phyloP scores from a whole-genome alignment of 1,284 basidiomycete genomes.

The Chalciporus sp. region DNA sequence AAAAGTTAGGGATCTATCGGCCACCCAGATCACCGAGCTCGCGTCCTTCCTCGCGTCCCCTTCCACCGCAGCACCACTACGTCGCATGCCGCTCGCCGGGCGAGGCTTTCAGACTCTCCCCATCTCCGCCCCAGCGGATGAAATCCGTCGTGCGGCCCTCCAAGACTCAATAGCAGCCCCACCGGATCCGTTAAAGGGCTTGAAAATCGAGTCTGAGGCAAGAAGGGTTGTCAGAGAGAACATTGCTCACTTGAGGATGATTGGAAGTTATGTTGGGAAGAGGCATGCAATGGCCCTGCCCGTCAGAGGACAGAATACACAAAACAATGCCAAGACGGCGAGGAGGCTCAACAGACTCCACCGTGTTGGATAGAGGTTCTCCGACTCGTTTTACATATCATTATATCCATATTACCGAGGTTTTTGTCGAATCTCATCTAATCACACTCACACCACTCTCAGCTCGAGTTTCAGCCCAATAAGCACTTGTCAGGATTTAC shows the following conservation, averaged over 20 bases:
- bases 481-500: slow-evolving; percentile 1
- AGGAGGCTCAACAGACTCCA: slow-evolving; percentile 79
- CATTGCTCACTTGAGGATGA: slow-evolving; percentile 87
- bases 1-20: slow-evolving; percentile 75
- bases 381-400: slow-evolving; percentile 13
- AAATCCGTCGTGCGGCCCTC: slow-evolving; percentile 37
- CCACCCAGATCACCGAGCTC: slow-evolving; percentile 80
- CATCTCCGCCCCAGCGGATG: slow-evolving; percentile 44
- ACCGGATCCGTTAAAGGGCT: slow-evolving; percentile 63
- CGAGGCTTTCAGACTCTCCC: slow-evolving; percentile 51
- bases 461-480: slow-evolving; percentile 5
- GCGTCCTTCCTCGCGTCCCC: slow-evolving; percentile 90
- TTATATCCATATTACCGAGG: slow-evolving; percentile 9
- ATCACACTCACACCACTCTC: not conserved
- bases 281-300: slow-evolving; percentile 88
- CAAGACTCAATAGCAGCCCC: slow-evolving; percentile 27
- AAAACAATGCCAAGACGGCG: slow-evolving; percentile 84
- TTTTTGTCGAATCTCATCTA: slow-evolving; percentile 1
- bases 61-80: slow-evolving; percentile 61
- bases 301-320: slow-evolving; percentile 88
- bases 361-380: slow-evolving; percentile 40
- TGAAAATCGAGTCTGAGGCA: slow-evolving; percentile 85
- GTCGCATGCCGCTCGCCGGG: slow-evolving; percentile 63
- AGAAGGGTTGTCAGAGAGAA: slow-evolving; percentile 81
- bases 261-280: slow-evolving; percentile 86